These are phyloP conservation scores for Paecilomyces sp. DNA, from an alignment of 2,329 filamentous ascomycete genomes.

Conservation along the genomic window DNA sequence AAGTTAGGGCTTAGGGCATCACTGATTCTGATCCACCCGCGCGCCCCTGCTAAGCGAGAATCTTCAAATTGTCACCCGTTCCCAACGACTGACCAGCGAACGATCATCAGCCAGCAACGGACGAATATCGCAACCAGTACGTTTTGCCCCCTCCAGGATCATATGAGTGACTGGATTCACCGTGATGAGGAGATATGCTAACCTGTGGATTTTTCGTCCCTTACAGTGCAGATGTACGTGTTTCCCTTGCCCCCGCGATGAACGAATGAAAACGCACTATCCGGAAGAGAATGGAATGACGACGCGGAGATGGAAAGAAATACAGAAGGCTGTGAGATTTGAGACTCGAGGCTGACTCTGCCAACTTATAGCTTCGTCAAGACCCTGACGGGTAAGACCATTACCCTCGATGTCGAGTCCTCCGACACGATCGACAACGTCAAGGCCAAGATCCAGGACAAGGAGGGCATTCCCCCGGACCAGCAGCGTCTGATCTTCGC, in stretches of 20 bases:
- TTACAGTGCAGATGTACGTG: conserved; percentile 83
- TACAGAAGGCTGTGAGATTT: neutral
- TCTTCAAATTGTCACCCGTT: conserved; percentile 32
- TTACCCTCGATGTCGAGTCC: conserved; percentile 99
- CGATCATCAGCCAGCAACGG: conserved; percentile 30
- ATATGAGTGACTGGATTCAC: neutral
- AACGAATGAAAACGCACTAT: conserved; percentile 14
- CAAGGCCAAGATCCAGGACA: conserved; percentile 99
- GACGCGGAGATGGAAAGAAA: conserved; percentile 10
- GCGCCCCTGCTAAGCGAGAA: conserved; percentile 38
- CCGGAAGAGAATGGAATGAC: conserved; percentile 3
- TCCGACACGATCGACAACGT: conserved; percentile 99
- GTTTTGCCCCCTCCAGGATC: conserved; percentile 14
- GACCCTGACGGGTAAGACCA: conserved; percentile 99
- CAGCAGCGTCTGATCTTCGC: conserved; percentile 99
- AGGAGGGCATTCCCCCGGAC: conserved; percentile 97
- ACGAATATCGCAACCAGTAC: conserved; percentile 43
- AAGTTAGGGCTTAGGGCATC: conserved; percentile 36
- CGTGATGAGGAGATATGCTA: conserved; percentile 31
- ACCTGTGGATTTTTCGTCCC: conserved; percentile 33
- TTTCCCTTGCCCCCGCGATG: conserved; percentile 18
- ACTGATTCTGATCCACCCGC: conserved; percentile 11
- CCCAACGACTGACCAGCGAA: conserved; percentile 26
- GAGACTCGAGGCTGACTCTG: conserved; percentile 15
- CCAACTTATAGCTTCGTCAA: conserved; percentile 79